Evolutionary conservation across 306 rosid species (phyloP), one percentile per base, ranked within the genome.

Genomic region (Sphenostylis stenocarpa): DNA sequence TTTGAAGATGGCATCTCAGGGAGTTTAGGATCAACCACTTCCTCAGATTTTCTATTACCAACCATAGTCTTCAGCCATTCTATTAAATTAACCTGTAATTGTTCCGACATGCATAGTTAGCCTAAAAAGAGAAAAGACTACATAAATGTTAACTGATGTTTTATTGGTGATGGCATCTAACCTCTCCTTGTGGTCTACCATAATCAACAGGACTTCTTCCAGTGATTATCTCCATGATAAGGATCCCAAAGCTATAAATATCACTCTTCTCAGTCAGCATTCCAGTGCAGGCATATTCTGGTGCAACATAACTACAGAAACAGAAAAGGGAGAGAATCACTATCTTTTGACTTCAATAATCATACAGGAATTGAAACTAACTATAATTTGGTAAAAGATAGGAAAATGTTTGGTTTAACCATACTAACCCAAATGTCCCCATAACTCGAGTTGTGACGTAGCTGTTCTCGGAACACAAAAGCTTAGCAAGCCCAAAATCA

Each of bases 351-450:
- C 51, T 38, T 44, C 41, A 75, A 28, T 26, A 75, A 28, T 26
- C 45, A 36, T 24, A n/a, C 12, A 74, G 29, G 33, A 69, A 76
- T 5, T 17, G 23, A 31, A 72, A 47, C 43, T 70, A 58, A 33
- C 4, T 61, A 12, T 36, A 55, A 43, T 23, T 49, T 19, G 20
- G 73, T 12, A 26, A 34, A 31, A 34, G 20, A 52, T 7, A 21
- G 19, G 61, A 70, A 70, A 47, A 7, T 39, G 58, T 29, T 63
- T 44, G 57, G 81, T 65, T 29, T 23, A 61, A 70, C 81, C 72
- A 80, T 77, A 88, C 98, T 91, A 73, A 91, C 98, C 98, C 98
- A 84, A 94, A 94, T 67, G 98, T 94, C 39, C 98, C 98, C 98
- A 94, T 92, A 80, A 94, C 98, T 49, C 98, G 93, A 73, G 98